Conservation (phyloP, 371 early-diverging fungal species). For the Apophysomyces ossiformis region DNA sequence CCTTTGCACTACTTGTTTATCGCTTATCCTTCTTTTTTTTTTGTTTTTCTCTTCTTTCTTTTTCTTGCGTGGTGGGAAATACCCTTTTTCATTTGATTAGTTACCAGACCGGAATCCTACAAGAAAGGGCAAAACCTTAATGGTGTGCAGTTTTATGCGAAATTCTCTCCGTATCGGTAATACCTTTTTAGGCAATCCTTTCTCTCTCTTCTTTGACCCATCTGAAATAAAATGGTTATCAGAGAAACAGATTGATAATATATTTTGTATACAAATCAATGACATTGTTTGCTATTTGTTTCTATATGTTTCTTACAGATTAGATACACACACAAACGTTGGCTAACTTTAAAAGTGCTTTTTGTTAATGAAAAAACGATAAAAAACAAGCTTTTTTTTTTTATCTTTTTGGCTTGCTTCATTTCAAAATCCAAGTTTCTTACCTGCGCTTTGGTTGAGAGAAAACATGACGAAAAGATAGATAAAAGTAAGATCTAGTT, state of each 20-base stretch:
- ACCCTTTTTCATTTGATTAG: not conserved
- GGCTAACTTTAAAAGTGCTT: not conserved
- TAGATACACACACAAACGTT: not conserved
- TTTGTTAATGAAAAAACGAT: not conserved
- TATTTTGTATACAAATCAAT: constrained; percentile 7
- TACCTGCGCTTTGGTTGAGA: not conserved
- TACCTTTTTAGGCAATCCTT: not conserved
- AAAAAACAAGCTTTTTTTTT: too few relatives aligned
- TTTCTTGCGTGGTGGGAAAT: not conserved
- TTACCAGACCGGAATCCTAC: constrained; percentile 7
- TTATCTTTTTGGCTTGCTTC: too few relatives aligned
- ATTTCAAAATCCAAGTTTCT: not conserved
- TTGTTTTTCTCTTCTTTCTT: not conserved
- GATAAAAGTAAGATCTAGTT: too few relatives aligned
- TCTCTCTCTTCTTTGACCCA: not conserved
- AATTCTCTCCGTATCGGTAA: not conserved
- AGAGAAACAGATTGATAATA: not conserved
- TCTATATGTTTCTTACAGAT: constrained; percentile 4
- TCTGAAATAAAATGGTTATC: not conserved
- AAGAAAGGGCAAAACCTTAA: constrained; percentile 1
- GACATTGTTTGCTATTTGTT: constrained; percentile 10
- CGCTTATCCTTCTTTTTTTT: not conserved
- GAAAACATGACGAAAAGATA: too few relatives aligned
- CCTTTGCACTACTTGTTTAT: not conserved
- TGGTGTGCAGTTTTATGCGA: not conserved